phyloP scores from a whole-genome alignment of 1,284 basidiomycete species.

The Ceratobasidium sp. region DNA sequence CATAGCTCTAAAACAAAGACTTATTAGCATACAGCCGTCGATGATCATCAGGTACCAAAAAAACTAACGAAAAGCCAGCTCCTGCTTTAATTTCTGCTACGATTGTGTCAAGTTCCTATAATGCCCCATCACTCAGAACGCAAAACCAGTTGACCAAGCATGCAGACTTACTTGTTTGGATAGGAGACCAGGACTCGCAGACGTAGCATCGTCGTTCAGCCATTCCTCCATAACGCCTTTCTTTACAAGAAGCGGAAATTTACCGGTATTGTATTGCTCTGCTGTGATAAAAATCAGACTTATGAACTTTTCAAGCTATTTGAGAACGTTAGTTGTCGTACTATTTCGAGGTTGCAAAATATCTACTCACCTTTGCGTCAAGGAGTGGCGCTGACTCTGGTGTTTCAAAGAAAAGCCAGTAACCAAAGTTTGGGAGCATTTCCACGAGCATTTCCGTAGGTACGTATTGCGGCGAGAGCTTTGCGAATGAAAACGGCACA shows the following conservation, averaged over 20 bases:
- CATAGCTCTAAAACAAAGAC: conserved; percentile 23
- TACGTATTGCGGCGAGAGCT: neutral
- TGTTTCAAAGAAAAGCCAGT: conserved; percentile 40
- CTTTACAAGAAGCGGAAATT: conserved; percentile 15
- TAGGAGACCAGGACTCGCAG: conserved; percentile 6
- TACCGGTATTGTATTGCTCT: conserved; percentile 12
- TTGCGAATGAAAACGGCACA: conserved; percentile 13
- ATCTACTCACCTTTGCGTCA: conserved; percentile 33
- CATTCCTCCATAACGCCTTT: conserved; percentile 26
- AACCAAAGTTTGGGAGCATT: conserved; percentile 27
- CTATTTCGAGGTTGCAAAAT: no score
- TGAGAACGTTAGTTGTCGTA: neutral
- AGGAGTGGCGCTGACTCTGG: conserved; percentile 25
- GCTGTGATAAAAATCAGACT: conserved; percentile 10
- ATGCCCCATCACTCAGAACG: neutral
- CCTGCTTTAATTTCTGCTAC: conserved; percentile 31
- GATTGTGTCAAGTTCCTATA: conserved; percentile 32
- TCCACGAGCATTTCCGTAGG: conserved; percentile 3
- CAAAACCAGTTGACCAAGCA: neutral
- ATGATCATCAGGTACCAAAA: neutral
- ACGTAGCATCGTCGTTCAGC: conserved; percentile 20
- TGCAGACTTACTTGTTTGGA: conserved; percentile 1
- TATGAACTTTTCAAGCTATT: conserved; percentile 33
- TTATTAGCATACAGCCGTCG: neutral
- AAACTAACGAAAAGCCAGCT: conserved; percentile 30